Conservation (phyloP, 495 filamentous ascomycete species). For the Aspergillus sparsus region DNA sequence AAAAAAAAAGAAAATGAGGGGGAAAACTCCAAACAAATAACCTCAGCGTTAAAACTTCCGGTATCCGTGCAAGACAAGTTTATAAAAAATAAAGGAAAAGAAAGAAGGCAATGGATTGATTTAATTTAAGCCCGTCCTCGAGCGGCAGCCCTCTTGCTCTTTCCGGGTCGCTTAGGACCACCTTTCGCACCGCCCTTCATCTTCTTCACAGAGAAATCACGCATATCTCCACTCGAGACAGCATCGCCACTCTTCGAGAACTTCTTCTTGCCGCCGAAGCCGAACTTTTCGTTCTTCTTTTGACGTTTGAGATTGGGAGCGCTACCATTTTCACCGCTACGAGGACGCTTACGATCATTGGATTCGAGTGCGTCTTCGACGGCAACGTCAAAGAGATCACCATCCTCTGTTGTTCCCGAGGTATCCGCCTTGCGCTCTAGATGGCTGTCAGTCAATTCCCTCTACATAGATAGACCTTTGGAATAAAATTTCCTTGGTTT, state of each 20-base stretch:
- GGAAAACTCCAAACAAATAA: no score
- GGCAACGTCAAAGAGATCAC: conserved; percentile 91
- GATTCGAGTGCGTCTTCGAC: conserved; percentile 74
- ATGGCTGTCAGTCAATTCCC: conserved; percentile 10
- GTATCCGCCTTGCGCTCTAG: conserved; percentile 82
- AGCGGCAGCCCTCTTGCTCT: conserved; percentile 59
- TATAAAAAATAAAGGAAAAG: conserved; percentile 10
- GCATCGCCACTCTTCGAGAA: conserved; percentile 87
- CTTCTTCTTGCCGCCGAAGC: conserved; percentile 93
- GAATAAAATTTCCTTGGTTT: no score
- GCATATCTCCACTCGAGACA: conserved; percentile 71
- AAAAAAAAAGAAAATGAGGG: background rate
- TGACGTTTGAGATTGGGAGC: conserved; percentile 69
- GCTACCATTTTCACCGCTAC: conserved; percentile 29
- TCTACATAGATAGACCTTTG: no score
- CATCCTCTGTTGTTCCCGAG: conserved; percentile 66
- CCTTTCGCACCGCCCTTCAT: conserved; percentile 67
- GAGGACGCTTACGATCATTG: conserved; percentile 42
- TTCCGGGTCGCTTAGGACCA: conserved; percentile 59
- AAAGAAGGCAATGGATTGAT: conserved; percentile 18
- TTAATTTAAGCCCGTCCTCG: conserved; percentile 32
- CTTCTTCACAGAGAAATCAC: conserved; percentile 74
- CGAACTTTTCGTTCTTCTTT: conserved; percentile 91
- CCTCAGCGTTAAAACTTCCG: conserved; percentile 8
- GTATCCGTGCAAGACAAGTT: conserved; percentile 20